Conservation (phyloP, 495 filamentous ascomycete species). For the Neurospora sp. region DNA sequence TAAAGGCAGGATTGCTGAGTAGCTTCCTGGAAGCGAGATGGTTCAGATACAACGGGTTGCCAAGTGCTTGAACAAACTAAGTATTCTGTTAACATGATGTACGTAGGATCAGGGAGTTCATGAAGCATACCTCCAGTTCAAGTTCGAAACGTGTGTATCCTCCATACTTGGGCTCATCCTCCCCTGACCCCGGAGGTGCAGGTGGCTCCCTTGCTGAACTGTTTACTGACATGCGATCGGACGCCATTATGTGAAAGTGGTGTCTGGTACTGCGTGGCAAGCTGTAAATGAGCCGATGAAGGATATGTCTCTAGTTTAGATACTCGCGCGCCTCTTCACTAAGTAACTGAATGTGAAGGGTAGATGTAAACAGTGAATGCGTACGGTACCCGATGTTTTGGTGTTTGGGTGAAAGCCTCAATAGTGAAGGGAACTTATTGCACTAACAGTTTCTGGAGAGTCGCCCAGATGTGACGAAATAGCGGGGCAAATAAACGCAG, state of each 20-base stretch:
- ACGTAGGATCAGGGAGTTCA: not conserved
- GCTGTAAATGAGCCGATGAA: not conserved
- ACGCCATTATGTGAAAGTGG: conserved; percentile 9
- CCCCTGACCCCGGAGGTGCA: conserved; percentile 8
- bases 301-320: not conserved
- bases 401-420: not conserved
- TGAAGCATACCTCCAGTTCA: conserved; percentile 52
- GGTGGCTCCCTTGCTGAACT: conserved; percentile 21
- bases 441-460: not conserved
- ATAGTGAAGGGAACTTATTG: not conserved
- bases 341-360: not conserved
- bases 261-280: not conserved
- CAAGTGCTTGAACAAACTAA: conserved; percentile 79
- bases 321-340: not conserved
- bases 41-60: conserved; percentile 75
- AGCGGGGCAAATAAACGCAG: not conserved
- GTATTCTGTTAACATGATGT: not conserved
- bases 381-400: not conserved
- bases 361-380: not conserved
- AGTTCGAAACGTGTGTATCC: conserved; percentile 64
- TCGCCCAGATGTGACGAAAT: not conserved
- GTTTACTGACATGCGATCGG: conserved; percentile 22
- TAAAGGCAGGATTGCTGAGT: conserved; percentile 55
- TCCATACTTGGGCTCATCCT: conserved; percentile 43
- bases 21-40: conserved; percentile 62